These are phyloP conservation scores for Gamsiella multidivaricata DNA, from an alignment of 192 early-diverging fungal genomes.

Conservation along the genomic window DNA sequence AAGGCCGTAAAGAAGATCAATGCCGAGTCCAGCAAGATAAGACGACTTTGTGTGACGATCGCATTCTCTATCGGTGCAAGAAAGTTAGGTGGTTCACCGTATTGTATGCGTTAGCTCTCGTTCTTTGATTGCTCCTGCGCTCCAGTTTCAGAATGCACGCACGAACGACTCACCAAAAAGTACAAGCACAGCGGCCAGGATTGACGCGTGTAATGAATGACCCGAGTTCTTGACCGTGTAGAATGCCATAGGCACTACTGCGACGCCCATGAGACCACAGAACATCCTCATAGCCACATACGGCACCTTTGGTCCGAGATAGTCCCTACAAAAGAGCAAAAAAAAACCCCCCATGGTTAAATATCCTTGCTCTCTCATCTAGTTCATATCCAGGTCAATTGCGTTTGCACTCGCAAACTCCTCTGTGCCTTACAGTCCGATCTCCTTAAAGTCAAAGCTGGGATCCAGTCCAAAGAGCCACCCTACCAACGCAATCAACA, in stretches of 20 bases:
- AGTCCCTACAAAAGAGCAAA: slow-evolving; percentile 70
- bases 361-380: no score
- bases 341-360: background rate
- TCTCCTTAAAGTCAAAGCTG: slow-evolving; percentile 92
- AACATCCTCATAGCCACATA: slow-evolving; percentile 87
- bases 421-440: slow-evolving; percentile 77
- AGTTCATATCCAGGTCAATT: no score
- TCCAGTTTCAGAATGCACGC: no score
- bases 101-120: no score
- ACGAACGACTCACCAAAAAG: slow-evolving; percentile 72
- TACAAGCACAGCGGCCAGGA: slow-evolving; percentile 83
- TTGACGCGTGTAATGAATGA: slow-evolving; percentile 75
- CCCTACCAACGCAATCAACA: slow-evolving; percentile 85
- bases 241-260: slow-evolving; percentile 86
- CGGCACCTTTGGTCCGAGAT: slow-evolving; percentile 87
- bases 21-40: slow-evolving; percentile 93
- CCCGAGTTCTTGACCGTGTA: slow-evolving; percentile 86
- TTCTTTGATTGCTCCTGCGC: no score
- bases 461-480: slow-evolving; percentile 90
- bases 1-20: slow-evolving; percentile 88
- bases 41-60: slow-evolving; percentile 87
- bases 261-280: slow-evolving; percentile 80
- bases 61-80: slow-evolving; percentile 82
- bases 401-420: background rate
- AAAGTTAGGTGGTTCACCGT: no score